A percentile compares a stretch with the other conserved stretches of the same genome.
Evolutionary conservation across 2,329 filamentous ascomycete genomes (phyloP).

Genomic region (Juglanconis oblonga): DNA sequence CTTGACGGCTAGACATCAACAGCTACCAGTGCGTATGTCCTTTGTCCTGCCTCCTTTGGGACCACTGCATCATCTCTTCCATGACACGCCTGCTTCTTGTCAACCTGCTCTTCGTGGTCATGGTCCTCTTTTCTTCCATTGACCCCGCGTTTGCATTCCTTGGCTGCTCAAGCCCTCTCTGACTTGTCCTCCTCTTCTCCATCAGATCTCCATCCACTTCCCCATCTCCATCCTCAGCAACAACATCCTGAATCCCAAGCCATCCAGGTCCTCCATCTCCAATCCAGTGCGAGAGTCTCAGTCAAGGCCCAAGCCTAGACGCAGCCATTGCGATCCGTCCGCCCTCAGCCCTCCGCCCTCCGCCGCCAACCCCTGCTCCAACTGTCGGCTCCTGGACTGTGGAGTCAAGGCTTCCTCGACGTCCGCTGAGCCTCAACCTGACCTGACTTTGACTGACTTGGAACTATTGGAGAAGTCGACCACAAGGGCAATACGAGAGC

Average conservation of each 20-base stretch:
- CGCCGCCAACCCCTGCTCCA: background rate
- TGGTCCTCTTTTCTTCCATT: background rate
- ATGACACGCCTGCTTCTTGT: background rate
- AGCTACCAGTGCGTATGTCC: background rate
- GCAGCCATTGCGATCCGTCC: background rate
- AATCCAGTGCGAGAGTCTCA: background rate
- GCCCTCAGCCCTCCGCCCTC: no score
- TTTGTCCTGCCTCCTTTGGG: background rate
- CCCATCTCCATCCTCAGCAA: slow-evolving; percentile 5
- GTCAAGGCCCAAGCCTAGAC: background rate
- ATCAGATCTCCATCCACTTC: background rate
- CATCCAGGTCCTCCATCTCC: background rate
- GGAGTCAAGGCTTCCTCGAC: background rate
- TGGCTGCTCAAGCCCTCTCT: background rate
- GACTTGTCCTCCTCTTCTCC: background rate
- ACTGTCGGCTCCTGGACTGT: background rate
- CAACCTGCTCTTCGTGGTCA: background rate
- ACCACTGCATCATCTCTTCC: background rate
- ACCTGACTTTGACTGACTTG: background rate
- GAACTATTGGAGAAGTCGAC: background rate
- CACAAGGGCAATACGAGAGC: background rate
- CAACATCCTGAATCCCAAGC: background rate
- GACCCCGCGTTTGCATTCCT: background rate
- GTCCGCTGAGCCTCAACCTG: background rate
- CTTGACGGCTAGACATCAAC: no score